Percentiles rank a stretch among this genome's conserved stretches.
Evolutionary conservation across 2,329 filamentous ascomycete species (phyloP).

Genomic region (Tolypocladium tundrense): DNA sequence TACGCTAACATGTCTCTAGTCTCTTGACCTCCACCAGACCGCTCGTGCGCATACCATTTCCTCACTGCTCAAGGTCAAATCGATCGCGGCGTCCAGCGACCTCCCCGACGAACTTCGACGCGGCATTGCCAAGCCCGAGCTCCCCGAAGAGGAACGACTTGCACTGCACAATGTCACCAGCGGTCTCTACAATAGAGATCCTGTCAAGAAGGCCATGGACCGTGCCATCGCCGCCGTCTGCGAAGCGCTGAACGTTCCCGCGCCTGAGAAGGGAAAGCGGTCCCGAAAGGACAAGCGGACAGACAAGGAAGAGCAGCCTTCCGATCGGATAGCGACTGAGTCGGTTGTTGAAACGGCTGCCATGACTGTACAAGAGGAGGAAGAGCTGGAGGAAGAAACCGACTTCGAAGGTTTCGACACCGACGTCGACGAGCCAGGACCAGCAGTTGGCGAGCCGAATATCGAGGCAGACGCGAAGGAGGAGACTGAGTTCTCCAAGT

Average conservation of each 20-base stretch:
- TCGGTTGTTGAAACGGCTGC: not conserved
- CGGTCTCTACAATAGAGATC: conserved; percentile 40
- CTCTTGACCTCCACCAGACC: conserved; percentile 46
- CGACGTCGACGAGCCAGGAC: conserved; percentile 15
- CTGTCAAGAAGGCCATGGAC: conserved; percentile 38
- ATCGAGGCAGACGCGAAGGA: conserved; percentile 17
- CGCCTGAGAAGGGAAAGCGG: conserved; percentile 29
- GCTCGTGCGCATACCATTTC: conserved; percentile 46
- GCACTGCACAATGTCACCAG: conserved; percentile 52
- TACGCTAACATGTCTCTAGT: conserved; percentile 20
- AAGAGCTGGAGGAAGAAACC: conserved; percentile 17
- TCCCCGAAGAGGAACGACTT: conserved; percentile 39
- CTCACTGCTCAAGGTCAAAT: conserved; percentile 42
- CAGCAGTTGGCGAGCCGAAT: conserved; percentile 9
- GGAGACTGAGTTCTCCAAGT: conserved; percentile 27
- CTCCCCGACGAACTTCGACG: conserved; percentile 38
- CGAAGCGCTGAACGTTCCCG: conserved; percentile 33
- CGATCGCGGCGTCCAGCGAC: conserved; percentile 37
- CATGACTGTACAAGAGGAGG: conserved; percentile 6
- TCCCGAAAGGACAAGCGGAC: conserved; percentile 20
- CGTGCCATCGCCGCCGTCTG: conserved; percentile 40
- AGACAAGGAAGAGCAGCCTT: conserved; percentile 18
- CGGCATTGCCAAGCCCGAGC: conserved; percentile 36
- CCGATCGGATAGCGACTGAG: conserved; percentile 9
- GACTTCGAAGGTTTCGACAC: conserved; percentile 27